phyloP scores from a whole-genome alignment of 441 rosid genomes.

The Populus hybrid region DNA sequence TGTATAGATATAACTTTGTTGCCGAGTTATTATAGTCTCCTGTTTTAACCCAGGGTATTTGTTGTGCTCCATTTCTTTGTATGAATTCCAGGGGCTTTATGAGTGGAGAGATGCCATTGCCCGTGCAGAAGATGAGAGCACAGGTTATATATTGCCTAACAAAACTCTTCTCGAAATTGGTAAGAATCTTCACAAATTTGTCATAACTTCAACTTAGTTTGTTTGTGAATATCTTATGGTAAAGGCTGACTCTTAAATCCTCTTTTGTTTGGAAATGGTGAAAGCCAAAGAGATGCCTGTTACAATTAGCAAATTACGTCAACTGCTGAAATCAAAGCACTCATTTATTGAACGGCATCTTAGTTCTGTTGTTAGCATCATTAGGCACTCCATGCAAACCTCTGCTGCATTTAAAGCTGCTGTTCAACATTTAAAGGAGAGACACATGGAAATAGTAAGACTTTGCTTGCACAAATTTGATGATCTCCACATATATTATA shows the following conservation, averaged over 20 bases:
- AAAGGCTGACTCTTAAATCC: slow-evolving; percentile 14
- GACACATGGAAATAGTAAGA: slow-evolving; percentile 46
- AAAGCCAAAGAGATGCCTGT: slow-evolving; percentile 88
- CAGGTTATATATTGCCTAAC: slow-evolving; percentile 87
- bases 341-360: slow-evolving; percentile 67
- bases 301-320: slow-evolving; percentile 51
- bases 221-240: slow-evolving; percentile 10
- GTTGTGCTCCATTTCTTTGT: slow-evolving; percentile 2
- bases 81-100: slow-evolving; percentile 59
- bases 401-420: slow-evolving; percentile 60
- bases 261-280: slow-evolving; percentile 17
- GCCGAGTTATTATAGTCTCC: background rate
- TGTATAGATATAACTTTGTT: slow-evolving; percentile 1
- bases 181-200: slow-evolving; percentile 13
- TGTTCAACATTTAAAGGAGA: slow-evolving; percentile 50
- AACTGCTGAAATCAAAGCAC: slow-evolving; percentile 58
- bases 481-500: background rate
- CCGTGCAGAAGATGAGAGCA: slow-evolving; percentile 89
- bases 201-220: background rate
- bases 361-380: slow-evolving; percentile 51
- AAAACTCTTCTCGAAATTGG: slow-evolving; percentile 83
- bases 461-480: slow-evolving; percentile 5
- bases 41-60: background rate
- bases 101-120: slow-evolving; percentile 89
- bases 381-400: slow-evolving; percentile 67